Evolutionary conservation across 768 basidiomycete species (phyloP), one percentile per base, ranked within the genome.

Genomic region (Amanita molliuscula): DNA sequence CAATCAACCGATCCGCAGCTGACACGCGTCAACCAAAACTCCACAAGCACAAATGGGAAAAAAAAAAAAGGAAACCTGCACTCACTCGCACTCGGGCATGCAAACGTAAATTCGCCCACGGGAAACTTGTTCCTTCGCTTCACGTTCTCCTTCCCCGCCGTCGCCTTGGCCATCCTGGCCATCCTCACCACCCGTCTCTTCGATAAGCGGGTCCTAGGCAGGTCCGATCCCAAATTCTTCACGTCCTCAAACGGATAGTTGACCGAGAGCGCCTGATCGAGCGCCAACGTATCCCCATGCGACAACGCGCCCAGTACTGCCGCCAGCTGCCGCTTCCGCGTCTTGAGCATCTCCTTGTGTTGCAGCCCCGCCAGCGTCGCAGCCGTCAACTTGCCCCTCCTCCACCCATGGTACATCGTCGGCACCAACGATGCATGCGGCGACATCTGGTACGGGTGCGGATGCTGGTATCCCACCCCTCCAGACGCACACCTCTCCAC

Each of bases 221-320:
- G 51, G 1, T 54, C 50, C 36, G 34, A 25, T 23, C 51, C 51
- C 33, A 35, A 15, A 33, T 55, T 54, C 51, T 54, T 25, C 23
- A 50, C 42, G 18, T 50, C 49, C 11, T 49, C 48, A 41, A 65
- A 61, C 26, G 65, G 63, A 40, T 67, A 69, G 55, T 68, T 73
- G 49, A 72, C 75, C 34, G 81, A 80, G 40, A 91, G 67, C 23
- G 88, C 88, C 62, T 84, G 83, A 60, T 91, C 88, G 25, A 90
- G 68, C 31, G 85, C 84, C 37, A 88, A 70, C 11, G 81, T 77
- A 63, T 88, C 82, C 15, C 78, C 78, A 56, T 76, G 73, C 7
- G 83, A 77, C 48, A 84, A 62, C 21, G 80, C 78, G 16, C 82
- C 82, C 43, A 89, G 72, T 20, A 86, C 80, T 2, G 79, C 75